Evolutionary conservation across 2,329 filamentous ascomycete species (phyloP).

Genomic region (Monilinia fructicola): DNA sequence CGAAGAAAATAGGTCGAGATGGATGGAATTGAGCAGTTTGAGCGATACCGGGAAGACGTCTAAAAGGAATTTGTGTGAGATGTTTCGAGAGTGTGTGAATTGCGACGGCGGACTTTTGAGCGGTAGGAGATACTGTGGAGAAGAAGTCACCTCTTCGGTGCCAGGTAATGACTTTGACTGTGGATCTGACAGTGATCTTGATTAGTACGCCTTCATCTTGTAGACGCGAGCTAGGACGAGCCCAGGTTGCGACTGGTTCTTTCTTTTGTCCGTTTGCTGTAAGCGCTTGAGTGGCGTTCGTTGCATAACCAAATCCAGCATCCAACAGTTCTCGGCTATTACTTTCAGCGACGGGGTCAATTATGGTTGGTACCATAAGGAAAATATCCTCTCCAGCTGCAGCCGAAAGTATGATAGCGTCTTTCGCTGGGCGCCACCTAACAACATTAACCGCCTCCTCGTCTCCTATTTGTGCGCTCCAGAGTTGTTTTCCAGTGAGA

Average conservation of each 20-base stretch:
- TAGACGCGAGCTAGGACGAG: slow-evolving; percentile 70
- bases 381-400: slow-evolving; percentile 83
- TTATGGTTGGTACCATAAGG: slow-evolving; percentile 73
- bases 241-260: slow-evolving; percentile 77
- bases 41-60: slow-evolving; percentile 68
- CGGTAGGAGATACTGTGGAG: slow-evolving; percentile 81
- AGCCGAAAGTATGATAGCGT: slow-evolving; percentile 77
- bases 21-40: slow-evolving; percentile 96
- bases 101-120: slow-evolving; percentile 76
- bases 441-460: slow-evolving; percentile 82
- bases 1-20: slow-evolving; percentile 87
- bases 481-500: slow-evolving; percentile 80
- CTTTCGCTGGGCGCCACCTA: slow-evolving; percentile 82
- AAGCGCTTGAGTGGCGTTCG: slow-evolving; percentile 57
- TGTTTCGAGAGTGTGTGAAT: slow-evolving; percentile 97
- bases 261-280: slow-evolving; percentile 62
- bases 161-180: slow-evolving; percentile 88
- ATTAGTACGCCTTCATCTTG: slow-evolving; percentile 77
- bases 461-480: slow-evolving; percentile 75
- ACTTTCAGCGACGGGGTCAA: slow-evolving; percentile 71
- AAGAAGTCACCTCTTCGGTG: slow-evolving; percentile 94
- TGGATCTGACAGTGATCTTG: slow-evolving; percentile 74
- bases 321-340: slow-evolving; percentile 76
- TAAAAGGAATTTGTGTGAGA: slow-evolving; percentile 91
- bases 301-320: slow-evolving; percentile 90